Evolutionary conservation across 257 asterid species (phyloP).

Genomic region (Rauvolfia tetraphylla): DNA sequence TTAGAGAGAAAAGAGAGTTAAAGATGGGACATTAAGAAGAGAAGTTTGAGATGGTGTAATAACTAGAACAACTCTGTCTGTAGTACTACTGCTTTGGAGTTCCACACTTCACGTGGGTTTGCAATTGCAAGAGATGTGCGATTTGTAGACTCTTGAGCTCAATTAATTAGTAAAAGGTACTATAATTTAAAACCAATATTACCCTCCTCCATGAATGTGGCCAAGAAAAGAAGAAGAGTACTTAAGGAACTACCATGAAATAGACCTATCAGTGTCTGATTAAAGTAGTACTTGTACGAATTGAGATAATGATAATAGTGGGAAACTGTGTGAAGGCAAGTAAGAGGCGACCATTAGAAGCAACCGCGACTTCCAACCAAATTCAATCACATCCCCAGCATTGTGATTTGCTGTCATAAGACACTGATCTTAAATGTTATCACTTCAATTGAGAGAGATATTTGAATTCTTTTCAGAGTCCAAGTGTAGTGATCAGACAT

Average conservation of each 20-base stretch:
- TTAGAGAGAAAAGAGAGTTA: too few species aligned
- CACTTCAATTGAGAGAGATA: slow-evolving; percentile 34
- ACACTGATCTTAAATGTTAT: too few species aligned
- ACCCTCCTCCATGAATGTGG: neutral
- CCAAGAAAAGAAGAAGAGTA: neutral
- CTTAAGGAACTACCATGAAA: neutral
- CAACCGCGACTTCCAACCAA: slow-evolving; percentile 76
- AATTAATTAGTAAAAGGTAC: too few species aligned
- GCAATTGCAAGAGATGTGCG: neutral
- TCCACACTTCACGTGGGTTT: slow-evolving; percentile 2
- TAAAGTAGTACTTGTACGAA: too few species aligned
- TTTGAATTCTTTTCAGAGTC: slow-evolving; percentile 32
- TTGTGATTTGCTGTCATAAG: too few species aligned
- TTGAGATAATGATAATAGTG: neutral
- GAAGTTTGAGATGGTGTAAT: too few species aligned
- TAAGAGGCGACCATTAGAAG: slow-evolving; percentile 52
- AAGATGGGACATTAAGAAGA: too few species aligned
- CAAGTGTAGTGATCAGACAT: too few species aligned
- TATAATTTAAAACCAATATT: too few species aligned
- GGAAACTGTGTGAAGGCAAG: slow-evolving; percentile 36
- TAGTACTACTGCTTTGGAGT: neutral
- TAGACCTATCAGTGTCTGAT: neutral
- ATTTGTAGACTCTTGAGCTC: neutral
- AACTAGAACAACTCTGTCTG: too few species aligned
- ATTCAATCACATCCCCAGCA: slow-evolving; percentile 53